Evolutionary conservation across 1,139 yeast species (phyloP).

Genomic region (Hansenula anomala): DNA sequence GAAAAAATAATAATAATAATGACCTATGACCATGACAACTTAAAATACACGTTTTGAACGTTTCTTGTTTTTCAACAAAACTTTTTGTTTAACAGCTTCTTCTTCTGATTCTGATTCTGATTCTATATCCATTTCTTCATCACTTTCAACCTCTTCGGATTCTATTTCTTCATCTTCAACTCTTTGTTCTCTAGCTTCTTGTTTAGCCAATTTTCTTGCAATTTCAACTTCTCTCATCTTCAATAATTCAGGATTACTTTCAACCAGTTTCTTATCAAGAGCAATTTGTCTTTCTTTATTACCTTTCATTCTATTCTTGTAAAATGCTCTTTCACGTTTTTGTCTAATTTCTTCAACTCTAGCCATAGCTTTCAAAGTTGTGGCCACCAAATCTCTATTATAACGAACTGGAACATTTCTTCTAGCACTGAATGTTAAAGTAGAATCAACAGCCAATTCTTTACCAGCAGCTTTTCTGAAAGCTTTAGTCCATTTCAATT

Average conservation of each 20-base stretch:
- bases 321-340: slow-evolving; percentile 97
- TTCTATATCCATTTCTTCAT: slow-evolving; percentile 35
- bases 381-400: slow-evolving; percentile 92
- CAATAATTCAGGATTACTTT: slow-evolving; percentile 80
- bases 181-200: slow-evolving; percentile 52
- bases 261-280: slow-evolving; percentile 85
- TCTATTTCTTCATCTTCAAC: slow-evolving; percentile 42
- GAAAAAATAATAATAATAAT: neutral
- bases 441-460: slow-evolving; percentile 95
- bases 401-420: slow-evolving; percentile 97
- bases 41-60: slow-evolving; percentile 21
- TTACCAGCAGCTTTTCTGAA: slow-evolving; percentile 99
- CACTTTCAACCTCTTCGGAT: slow-evolving; percentile 35
- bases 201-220: slow-evolving; percentile 72
- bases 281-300: slow-evolving; percentile 84
- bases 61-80: slow-evolving; percentile 73
- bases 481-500: slow-evolving; percentile 97
- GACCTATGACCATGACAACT: neutral
- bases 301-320: slow-evolving; percentile 99
- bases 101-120: slow-evolving; percentile 32
- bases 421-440: slow-evolving; percentile 93
- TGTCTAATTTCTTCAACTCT: slow-evolving; percentile 94
- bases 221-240: slow-evolving; percentile 91
- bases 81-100: slow-evolving; percentile 61
- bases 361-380: slow-evolving; percentile 92